Evolutionary conservation across 768 basidiomycete genomes (phyloP), one percentile per base, ranked within the genome.

Genomic region (Daedalea quercina): DNA sequence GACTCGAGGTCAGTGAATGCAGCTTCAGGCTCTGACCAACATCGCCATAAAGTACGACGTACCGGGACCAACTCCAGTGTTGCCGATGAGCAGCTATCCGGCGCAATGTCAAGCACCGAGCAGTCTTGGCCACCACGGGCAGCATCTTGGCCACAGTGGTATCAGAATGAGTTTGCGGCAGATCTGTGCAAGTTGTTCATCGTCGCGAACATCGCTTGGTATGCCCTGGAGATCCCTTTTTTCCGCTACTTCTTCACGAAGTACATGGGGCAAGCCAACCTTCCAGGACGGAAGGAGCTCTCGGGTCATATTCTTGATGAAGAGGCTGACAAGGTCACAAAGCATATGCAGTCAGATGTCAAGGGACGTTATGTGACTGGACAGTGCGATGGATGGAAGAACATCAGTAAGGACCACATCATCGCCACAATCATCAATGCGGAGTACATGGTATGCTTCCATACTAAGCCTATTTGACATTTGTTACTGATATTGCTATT

Each of bases 141-240:
- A 24, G 37, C 37, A 40, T 15, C 37, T 4, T 53, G 52, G 52
- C 15, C 52, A 13, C 13, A 47, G 15, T 6, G 23, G 9, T 19
- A 25, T 9, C 52, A 53, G 35, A 34, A 24, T 3, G 45, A 53
- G 23, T 53, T 53, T 20, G 45, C 19, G 11, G 44, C 22, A n/a
- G 51, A 52, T 23, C 23, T 52, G 11, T 52, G 51, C 44, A 41
- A 42, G 1, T 22, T 52, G 20, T 45, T 52, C 43, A 34, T 52
- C 45, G 51, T 42, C 3, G 42, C 41, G 17, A 52, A 52, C 23
- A 44, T 52, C 22, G 51, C 43, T 2, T 52, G 51, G 51, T 13
- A 20, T 6, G 51, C 51, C 3, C 26, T 45, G n/a, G 43, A 52
- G 20, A 19, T 44, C 20, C 51, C 51, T 1, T 44, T 33, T 17